Base-by-base conservation (phyloP, 2,329 filamentous ascomycete species). In the Cladosporium cucumerinum region DNA sequence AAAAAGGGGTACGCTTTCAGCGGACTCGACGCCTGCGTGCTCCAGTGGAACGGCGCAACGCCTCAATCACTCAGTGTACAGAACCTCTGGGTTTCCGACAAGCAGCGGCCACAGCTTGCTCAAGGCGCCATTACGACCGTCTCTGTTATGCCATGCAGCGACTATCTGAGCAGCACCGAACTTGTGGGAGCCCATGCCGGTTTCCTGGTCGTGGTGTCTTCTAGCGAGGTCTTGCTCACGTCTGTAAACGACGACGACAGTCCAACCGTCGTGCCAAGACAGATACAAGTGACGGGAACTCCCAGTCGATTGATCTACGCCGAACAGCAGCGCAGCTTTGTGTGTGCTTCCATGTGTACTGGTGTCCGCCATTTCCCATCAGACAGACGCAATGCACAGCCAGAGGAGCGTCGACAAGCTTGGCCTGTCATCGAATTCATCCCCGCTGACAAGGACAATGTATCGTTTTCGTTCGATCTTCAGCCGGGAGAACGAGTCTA, bases 401-500 rank as follows among this genome's bases (percentile, higher is more conserved):
- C 72, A 21, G 67, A 74, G 34, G 73, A 75, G 32, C 76, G 74
- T 63, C 72, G 79, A 23, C 70, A 74, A 32, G 67, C 81, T 16
- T 74, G 75, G 49, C 77, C 79, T n/a, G 69, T 70, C 1, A 72
- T 83, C 64, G 83, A 88, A 32, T 82, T 80, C 18, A 83, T 75
- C 11, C 68, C 74, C n/a, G 49, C 60, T 10, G 68, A 69, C 52
- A 62, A 54, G 21, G 65, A 51, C 10, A 21, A 58, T 12, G 58
- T 67, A 6, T 66, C 67, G 5, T 72, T 63, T 51, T 63, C 63
- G 1, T 68, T 71, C 61, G 68, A 84, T 3, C 78, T 92, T 18
- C 81, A 84, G 52, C 68, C 76, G 0, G 84, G 84, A 0, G 87
- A 90, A 67, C 82, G 81, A 46, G 84, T 93, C 1, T 80, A 85